Base-by-base conservation (phyloP, 2,329 filamentous ascomycete genomes). In the Sporothrix dimorphospora region DNA sequence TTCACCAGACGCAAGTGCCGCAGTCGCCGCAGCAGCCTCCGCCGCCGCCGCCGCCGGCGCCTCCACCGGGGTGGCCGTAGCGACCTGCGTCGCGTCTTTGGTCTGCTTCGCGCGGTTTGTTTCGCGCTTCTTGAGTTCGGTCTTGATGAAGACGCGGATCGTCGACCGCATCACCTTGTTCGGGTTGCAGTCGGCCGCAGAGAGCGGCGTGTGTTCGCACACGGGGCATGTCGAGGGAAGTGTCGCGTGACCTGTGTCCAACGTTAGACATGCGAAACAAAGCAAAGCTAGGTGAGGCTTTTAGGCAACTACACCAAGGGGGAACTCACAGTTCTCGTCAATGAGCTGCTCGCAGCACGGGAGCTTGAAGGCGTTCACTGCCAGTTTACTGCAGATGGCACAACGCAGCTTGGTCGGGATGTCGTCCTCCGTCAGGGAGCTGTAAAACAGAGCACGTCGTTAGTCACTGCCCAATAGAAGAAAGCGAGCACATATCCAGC, bases 371-470 rank as follows among this genome's bases (percentile, higher is more conserved):
- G 95, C 93, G 80, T 98, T 97, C 75, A 97, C 85, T 40, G 94
- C 94, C 72, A 98, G 86, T 81, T 93, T 94, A 83, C 92, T 96
- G 83, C 96, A 99, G 77, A 94, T 93, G 69, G 94, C 94, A 85
- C 96, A 99, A 82, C 94, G 92, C 75, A 99, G 88, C 85, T 97
- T 98, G 78, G 94, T 94, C n/a, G 96, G 96, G 72, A 98, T 94
- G 74, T 96, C 93, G 77, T 95, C 93, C 75, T 92, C 89, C 24
- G 89, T 85, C 73, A 97, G 86, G 67, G 92, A 91, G 80, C 94
- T 97, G 79, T 34, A 49, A 12, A 61, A 69, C 34, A 55, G 21
- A 11, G 16, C 72, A 75, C 19, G 16, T 3, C 47, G 74, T 75
- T 70, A 73, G 59, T 45, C 1, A 11, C 49, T 51, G 47, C 1